Base-by-base conservation (phyloP, 2,329 filamentous ascomycete genomes). In the Eurotiales sp. region DNA sequence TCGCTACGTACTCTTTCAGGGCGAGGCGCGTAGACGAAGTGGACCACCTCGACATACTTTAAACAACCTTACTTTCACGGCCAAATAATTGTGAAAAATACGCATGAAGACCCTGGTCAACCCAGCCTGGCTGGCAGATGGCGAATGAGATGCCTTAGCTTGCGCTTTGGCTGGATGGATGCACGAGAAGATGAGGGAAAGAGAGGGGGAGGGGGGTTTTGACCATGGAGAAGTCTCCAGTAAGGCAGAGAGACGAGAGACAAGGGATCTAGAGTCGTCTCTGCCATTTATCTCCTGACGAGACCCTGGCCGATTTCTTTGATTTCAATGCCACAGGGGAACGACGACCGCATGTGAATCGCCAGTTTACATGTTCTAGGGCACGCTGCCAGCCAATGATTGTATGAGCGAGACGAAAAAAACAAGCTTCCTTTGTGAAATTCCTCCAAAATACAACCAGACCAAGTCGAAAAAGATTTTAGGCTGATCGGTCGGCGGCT, bases 381-480 rank as follows among this genome's bases (percentile, higher is more conserved):
- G 17, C 15, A 49, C 21, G 19, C 27, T 25, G 12, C n/a, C n/a
- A n/a, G 39, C 47, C 47, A 50, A 50, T 50, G 39, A 37, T 23
- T n/a, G 21, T 29, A 29, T 29, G 22, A 8, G 17, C 11, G 22
- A 14, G 34, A 42, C 42, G 27, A 36, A 41, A 43, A 27, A 27
- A 27, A 50, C 29, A 50, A 50, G 47, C 39, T 43, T 50, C 47
- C 47, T 34, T 43, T 43, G 39, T 47, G 45, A 32, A 30, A 23
- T 39, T n/a, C n/a, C n/a, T n/a, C n/a, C n/a, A n/a, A n/a, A n/a
- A n/a, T n/a, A n/a, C n/a, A n/a, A n/a, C n/a, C n/a, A n/a, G n/a
- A n/a, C n/a, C n/a, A n/a, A n/a, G n/a, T n/a, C n/a, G n/a, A n/a
- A n/a, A n/a, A n/a, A n/a, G n/a, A n/a, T n/a, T n/a, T n/a, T n/a